phyloP scores from a whole-genome alignment of 108 stramenopile genomes.

The Fistulifera solaris region DNA sequence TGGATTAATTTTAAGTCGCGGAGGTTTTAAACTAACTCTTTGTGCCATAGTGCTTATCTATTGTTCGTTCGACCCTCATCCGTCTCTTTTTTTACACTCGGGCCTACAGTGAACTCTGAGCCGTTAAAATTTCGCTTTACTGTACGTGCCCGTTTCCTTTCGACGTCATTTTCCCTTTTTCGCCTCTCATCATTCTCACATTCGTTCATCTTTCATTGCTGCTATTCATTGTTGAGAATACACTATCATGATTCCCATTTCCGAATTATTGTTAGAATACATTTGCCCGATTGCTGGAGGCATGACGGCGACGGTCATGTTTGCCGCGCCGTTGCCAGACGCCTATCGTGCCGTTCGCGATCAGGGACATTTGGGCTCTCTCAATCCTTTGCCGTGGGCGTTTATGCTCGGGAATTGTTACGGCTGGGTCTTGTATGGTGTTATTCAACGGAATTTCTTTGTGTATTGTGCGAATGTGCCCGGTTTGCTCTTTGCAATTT shows the following conservation, averaged over 20 bases:
- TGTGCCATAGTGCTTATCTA: too few relatives aligned
- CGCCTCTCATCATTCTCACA: too few relatives aligned
- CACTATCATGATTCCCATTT: conserved; percentile 3
- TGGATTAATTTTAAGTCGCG: too few relatives aligned
- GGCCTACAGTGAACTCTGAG: too few relatives aligned
- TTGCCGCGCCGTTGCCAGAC: conserved; percentile 46
- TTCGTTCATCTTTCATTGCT: too few relatives aligned
- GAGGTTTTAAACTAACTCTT: too few relatives aligned
- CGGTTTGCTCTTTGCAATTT: conserved; percentile 47
- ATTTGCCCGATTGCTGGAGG: conserved; percentile 50
- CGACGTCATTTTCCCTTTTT: too few relatives aligned
- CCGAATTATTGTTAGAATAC: conserved; percentile 45
- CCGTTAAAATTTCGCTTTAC: too few relatives aligned
- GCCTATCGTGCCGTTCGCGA: conserved; percentile 30
- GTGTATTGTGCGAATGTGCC: conserved; percentile 60
- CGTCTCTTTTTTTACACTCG: too few relatives aligned
- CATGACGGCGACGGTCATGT: conserved; percentile 59
- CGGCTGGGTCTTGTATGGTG: conserved; percentile 63
- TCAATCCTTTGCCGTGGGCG: conserved; percentile 79
- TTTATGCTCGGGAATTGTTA: conserved; percentile 68
- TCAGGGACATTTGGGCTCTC: conserved; percentile 38
- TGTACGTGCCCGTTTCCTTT: too few relatives aligned
- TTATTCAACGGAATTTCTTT: conserved; percentile 49
- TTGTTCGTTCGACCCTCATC: too few relatives aligned
- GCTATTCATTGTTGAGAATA: too few relatives aligned